Evolutionary conservation across 208 protist species (phyloP).

Genomic region (Leishmania braziliensis): DNA sequence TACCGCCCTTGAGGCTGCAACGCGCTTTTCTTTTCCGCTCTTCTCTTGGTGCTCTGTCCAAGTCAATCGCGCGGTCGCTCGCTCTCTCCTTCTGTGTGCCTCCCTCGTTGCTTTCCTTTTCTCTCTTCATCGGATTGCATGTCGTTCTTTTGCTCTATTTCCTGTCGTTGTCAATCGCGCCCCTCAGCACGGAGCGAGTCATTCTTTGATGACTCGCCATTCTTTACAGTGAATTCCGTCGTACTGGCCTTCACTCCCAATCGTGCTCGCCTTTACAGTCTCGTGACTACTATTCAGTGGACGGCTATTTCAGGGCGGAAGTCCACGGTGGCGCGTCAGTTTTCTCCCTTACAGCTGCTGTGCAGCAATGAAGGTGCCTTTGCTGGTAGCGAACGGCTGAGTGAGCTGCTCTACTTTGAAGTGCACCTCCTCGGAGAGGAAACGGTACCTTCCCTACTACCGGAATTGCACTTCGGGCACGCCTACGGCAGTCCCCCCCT

Average conservation of each 20-base stretch:
- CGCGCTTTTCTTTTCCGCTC: background rate
- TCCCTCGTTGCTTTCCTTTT: background rate
- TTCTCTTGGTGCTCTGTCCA: background rate
- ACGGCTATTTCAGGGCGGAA: slow-evolving; percentile 28
- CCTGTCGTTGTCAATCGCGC: too few species aligned
- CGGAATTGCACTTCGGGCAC: too few species aligned
- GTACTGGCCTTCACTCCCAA: slow-evolving; percentile 34
- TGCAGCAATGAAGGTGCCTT: slow-evolving; percentile 29
- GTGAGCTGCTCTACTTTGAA: slow-evolving; percentile 24
- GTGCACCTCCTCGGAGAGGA: too few species aligned
- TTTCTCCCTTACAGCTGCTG: slow-evolving; percentile 33
- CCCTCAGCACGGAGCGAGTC: background rate
- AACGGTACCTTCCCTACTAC: too few species aligned
- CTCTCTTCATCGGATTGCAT: background rate
- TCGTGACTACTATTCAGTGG: slow-evolving; percentile 33
- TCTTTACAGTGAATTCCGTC: slow-evolving; percentile 32
- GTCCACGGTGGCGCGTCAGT: slow-evolving; percentile 32
- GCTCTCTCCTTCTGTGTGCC: background rate
- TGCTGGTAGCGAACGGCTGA: slow-evolving; percentile 34
- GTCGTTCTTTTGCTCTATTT: too few species aligned
- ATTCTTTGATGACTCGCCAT: background rate
- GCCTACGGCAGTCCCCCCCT: too few species aligned
- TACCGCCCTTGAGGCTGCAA: background rate
- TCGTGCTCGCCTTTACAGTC: slow-evolving; percentile 31
- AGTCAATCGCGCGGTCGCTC: background rate